Conservation (phyloP, 495 filamentous ascomycete genomes). For the Penicillium pancosmium region DNA sequence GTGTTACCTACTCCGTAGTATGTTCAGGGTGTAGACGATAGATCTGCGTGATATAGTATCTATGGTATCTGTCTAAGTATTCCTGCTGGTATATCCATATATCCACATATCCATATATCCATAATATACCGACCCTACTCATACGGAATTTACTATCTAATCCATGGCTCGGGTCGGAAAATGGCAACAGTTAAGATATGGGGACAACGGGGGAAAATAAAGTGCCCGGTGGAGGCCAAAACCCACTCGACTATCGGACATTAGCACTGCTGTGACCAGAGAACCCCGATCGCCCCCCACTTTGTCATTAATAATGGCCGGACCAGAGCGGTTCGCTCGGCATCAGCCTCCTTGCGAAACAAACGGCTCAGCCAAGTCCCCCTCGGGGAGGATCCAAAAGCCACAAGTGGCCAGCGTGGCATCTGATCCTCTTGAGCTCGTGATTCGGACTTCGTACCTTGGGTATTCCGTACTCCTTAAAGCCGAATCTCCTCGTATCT, state of each 20-base stretch:
- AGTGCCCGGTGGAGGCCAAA: conserved; percentile 5
- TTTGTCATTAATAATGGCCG: conserved; percentile 1
- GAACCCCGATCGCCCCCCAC: conserved; percentile 13
- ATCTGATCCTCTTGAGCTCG: conserved; percentile 16
- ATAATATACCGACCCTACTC: too few relatives aligned
- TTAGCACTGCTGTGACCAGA: conserved; percentile 19
- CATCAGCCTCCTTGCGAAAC: conserved; percentile 20
- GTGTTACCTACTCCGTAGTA: too few relatives aligned
- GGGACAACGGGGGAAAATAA: background rate
- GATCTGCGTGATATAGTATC: too few relatives aligned
- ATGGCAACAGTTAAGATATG: conserved; percentile 1
- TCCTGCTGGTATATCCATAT: too few relatives aligned
- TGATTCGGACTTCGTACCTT: conserved; percentile 20
- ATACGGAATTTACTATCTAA: background rate
- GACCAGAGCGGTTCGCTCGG: conserved; percentile 16
- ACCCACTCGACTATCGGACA: conserved; percentile 21
- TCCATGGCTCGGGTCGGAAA: background rate
- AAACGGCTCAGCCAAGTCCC: background rate
- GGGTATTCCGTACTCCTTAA: background rate
- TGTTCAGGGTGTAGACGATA: too few relatives aligned
- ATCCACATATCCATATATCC: too few relatives aligned
- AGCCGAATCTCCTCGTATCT: conserved; percentile 22
- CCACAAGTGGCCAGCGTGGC: conserved; percentile 27
- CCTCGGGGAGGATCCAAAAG: background rate
- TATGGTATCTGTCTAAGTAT: too few relatives aligned